phyloP scores from a whole-genome alignment of 169 alveolate species.

The Plasmodium knowlesi region DNA sequence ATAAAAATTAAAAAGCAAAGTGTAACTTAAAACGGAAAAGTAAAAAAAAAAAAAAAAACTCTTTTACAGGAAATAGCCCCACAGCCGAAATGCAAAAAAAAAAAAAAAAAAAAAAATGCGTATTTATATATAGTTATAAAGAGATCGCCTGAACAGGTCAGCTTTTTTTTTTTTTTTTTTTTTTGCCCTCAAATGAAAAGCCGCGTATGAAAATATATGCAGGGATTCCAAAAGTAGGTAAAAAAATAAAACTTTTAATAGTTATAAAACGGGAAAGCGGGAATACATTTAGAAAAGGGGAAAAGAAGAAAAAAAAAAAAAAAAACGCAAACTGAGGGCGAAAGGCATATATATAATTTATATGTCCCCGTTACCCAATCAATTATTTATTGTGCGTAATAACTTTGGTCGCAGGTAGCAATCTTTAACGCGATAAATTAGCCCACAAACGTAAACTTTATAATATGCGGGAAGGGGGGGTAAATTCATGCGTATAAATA shows the following conservation, averaged over 20 bases:
- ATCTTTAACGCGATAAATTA: not conserved
- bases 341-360: not conserved
- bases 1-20: not conserved
- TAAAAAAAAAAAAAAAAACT: not conserved
- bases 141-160: not conserved
- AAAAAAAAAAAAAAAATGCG: not conserved
- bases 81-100: not conserved
- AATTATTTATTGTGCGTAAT: not conserved
- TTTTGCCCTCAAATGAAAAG: not conserved
- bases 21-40: too few species aligned
- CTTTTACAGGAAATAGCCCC: not conserved
- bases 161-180: too few species aligned
- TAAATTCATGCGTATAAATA: too few species aligned
- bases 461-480: not conserved
- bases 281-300: not conserved
- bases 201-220: not conserved
- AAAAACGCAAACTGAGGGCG: not conserved
- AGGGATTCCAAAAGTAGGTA: not conserved
- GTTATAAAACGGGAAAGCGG: not conserved
- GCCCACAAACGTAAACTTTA: not conserved
- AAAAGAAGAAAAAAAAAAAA: too few species aligned
- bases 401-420: not conserved
- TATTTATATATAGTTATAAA: not conserved
- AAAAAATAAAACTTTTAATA: too few species aligned
- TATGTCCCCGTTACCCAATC: not conserved